These are phyloP conservation scores for Pisolithus albus DNA, from an alignment of 768 basidiomycete species.

Conservation along the genomic window DNA sequence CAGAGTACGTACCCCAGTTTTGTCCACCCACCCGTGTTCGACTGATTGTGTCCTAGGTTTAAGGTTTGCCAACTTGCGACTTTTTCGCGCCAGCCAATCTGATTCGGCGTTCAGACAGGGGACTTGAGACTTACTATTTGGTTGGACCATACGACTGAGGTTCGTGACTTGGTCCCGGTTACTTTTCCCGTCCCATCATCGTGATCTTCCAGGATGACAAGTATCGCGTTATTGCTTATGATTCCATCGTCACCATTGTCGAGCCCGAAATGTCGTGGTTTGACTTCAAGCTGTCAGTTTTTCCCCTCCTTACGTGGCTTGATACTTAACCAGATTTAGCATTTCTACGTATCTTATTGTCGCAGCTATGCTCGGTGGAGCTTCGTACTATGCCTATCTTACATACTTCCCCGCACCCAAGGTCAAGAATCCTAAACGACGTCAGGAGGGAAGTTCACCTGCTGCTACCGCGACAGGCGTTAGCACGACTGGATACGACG, in stretches of 20 bases:
- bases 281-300: slow-evolving; percentile 70
- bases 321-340: slow-evolving; percentile 18
- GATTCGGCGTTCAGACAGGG: slow-evolving; percentile 46
- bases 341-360: slow-evolving; percentile 71
- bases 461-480: slow-evolving; percentile 55
- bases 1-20: slow-evolving; percentile 54
- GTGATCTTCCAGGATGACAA: slow-evolving; percentile 39
- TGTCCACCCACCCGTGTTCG: slow-evolving; percentile 9
- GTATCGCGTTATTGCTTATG: slow-evolving; percentile 63
- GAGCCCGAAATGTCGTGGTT: slow-evolving; percentile 74
- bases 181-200: neutral
- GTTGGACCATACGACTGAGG: slow-evolving; percentile 65
- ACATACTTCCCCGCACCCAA: slow-evolving; percentile 61
- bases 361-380: slow-evolving; percentile 52
- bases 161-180: slow-evolving; percentile 24
- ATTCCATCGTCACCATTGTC: slow-evolving; percentile 70
- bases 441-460: slow-evolving; percentile 45
- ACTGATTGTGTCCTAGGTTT: slow-evolving; percentile 36
- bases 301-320: neutral
- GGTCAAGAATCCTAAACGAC: slow-evolving; percentile 38
- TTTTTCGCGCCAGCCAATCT: neutral
- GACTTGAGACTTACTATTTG: slow-evolving; percentile 68
- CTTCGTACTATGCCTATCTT: slow-evolving; percentile 57
- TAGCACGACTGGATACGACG: slow-evolving; percentile 66
- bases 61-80: slow-evolving; percentile 37